Conservation (phyloP, 192 early-diverging fungal species). For the Umbelopsis sp. region DNA sequence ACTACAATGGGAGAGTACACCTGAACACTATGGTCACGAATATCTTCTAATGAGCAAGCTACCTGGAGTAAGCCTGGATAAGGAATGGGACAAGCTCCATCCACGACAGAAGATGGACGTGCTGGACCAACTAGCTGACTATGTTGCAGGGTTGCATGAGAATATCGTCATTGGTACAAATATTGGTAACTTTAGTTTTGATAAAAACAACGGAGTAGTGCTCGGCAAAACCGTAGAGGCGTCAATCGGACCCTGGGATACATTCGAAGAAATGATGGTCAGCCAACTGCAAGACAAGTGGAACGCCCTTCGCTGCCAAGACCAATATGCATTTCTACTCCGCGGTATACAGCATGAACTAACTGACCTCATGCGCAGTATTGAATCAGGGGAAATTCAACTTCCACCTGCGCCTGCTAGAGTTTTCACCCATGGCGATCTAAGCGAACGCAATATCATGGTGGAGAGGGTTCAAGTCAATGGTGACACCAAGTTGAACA, state of each 20-base stretch:
- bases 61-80: neutral
- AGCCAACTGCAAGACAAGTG: neutral
- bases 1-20: neutral
- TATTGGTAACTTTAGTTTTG: slow-evolving; percentile 14
- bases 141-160: neutral
- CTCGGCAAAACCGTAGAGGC: slow-evolving; percentile 18
- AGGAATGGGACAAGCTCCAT: neutral
- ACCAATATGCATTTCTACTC: slow-evolving; percentile 9
- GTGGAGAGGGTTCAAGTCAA: neutral
- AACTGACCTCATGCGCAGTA: neutral
- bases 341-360: neutral
- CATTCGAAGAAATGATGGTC: slow-evolving; percentile 14
- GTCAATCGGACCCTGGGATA: slow-evolving; percentile 6
- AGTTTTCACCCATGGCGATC: slow-evolving; percentile 4
- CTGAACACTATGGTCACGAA: slow-evolving; percentile 5
- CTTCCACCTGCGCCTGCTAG: neutral
- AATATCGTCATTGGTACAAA: neutral
- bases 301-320: neutral
- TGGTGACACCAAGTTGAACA: neutral
- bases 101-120: neutral
- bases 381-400: neutral
- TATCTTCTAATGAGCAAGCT: slow-evolving; percentile 8
- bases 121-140: neutral
- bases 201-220: neutral
- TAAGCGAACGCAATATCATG: slow-evolving; percentile 17